Evolutionary conservation across 257 asterid species (phyloP).

Genomic region (Ligustrum vulgare): DNA sequence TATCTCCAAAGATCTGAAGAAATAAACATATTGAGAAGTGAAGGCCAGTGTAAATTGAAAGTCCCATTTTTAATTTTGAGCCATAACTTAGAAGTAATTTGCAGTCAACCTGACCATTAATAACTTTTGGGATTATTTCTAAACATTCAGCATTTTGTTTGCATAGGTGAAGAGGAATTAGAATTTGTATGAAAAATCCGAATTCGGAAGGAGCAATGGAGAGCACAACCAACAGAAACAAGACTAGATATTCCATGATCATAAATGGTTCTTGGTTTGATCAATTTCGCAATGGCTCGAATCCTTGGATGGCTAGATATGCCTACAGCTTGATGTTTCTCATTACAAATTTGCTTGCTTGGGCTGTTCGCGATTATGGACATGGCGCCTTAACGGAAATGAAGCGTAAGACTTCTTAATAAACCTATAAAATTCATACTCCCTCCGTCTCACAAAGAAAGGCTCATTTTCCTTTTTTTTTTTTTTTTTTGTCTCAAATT

Average conservation of each 20-base stretch:
- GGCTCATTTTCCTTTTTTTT: too few species aligned
- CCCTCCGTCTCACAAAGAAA: too few species aligned
- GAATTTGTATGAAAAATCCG: constrained; percentile 25
- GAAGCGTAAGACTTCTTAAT: constrained; percentile 31
- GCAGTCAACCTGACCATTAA: background rate
- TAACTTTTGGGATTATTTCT: background rate
- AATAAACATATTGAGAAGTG: background rate
- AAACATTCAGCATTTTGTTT: background rate
- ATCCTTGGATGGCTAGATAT: constrained; percentile 66
- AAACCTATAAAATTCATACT: background rate
- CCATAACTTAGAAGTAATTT: background rate
- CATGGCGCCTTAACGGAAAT: constrained; percentile 32
- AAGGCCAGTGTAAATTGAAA: background rate
- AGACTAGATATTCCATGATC: constrained; percentile 34
- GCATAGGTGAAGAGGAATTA: constrained; percentile 29
- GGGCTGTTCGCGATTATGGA: constrained; percentile 62
- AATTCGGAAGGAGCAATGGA: constrained; percentile 34
- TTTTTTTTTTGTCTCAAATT: too few species aligned
- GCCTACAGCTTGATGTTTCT: constrained; percentile 48
- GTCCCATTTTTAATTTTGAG: background rate
- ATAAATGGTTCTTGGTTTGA: constrained; percentile 46
- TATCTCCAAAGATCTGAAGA: background rate
- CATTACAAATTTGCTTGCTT: constrained; percentile 44
- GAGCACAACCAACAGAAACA: constrained; percentile 20
- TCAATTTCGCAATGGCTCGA: constrained; percentile 51